A percentile compares a stretch with the other conserved stretches of the same genome.
These are phyloP conservation scores for Intubia oerlemansii DNA, from an alignment of 2,329 filamentous ascomycete genomes.

Conservation along the genomic window DNA sequence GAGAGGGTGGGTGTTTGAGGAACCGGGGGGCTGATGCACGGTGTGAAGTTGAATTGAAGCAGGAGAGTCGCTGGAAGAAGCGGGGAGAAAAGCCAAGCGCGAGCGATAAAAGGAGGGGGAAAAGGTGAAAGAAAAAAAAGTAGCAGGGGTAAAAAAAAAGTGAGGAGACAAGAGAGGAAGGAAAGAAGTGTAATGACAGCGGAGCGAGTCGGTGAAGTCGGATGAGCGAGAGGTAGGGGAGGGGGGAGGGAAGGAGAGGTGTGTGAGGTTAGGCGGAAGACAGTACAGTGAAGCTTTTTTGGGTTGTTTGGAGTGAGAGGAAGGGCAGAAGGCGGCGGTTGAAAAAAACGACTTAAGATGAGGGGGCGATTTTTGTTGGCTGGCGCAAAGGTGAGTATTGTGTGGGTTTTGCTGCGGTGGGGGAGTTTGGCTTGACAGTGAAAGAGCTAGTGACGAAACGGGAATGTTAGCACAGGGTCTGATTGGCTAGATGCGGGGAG, in stretches of 20 bases:
- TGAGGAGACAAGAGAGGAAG: conserved; percentile 7
- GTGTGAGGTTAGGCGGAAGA: conserved; percentile 7
- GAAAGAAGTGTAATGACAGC: conserved; percentile 7
- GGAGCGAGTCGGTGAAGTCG: too few relatives aligned
- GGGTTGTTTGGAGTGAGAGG: not conserved
- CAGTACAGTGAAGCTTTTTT: conserved; percentile 4
- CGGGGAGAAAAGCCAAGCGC: conserved; percentile 1
- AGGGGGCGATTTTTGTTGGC: conserved; percentile 1
- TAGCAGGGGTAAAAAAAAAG: not conserved
- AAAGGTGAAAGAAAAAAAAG: not conserved
- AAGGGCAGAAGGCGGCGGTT: too few relatives aligned
- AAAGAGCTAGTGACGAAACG: conserved; percentile 1
- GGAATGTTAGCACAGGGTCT: conserved; percentile 1
- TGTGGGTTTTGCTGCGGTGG: conserved; percentile 1
- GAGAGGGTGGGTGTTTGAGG: conserved; percentile 5
- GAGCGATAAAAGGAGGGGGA: not conserved
- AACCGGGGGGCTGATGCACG: too few relatives aligned
- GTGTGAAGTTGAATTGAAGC: conserved; percentile 1
- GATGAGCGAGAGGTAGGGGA: too few relatives aligned
- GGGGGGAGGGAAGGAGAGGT: conserved; percentile 3
- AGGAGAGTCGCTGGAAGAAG: not conserved
- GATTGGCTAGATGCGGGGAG: not conserved
- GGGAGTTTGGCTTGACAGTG: not conserved
- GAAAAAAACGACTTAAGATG: conserved; percentile 1
- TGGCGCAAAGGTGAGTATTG: too few relatives aligned